Conservation (phyloP, 169 alveolate genomes). For the Plasmodium yoelii region DNA sequence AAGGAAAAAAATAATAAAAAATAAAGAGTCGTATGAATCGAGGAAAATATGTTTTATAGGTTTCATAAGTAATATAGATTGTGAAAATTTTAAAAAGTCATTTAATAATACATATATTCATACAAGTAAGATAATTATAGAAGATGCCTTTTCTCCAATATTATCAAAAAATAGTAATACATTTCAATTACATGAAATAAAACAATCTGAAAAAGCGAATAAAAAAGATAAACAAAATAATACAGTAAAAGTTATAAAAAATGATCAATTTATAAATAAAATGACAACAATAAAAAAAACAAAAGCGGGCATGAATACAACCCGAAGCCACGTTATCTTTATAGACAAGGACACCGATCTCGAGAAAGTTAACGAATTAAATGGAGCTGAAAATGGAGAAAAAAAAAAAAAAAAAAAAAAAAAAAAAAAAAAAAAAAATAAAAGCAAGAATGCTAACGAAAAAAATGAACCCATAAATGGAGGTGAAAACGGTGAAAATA, state of each 20-base stretch:
- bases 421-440: background rate
- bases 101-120: constrained; percentile 90
- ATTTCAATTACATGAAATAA: background rate
- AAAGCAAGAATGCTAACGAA: background rate
- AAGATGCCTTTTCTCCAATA: constrained; percentile 89
- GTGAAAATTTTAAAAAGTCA: constrained; percentile 86
- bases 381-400: background rate
- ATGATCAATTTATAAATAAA: constrained; percentile 35
- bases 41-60: constrained; percentile 92
- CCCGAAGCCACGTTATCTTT: constrained; percentile 55
- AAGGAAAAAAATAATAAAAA: constrained; percentile 70
- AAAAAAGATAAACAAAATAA: constrained; percentile 10
- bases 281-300: constrained; percentile 57
- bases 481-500: constrained; percentile 10
- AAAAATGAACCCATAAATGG: background rate
- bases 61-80: constrained; percentile 86
- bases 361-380: background rate
- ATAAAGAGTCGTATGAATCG: constrained; percentile 78
- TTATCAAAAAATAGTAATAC: constrained; percentile 14
- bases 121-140: constrained; percentile 89
- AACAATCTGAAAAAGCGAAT: background rate
- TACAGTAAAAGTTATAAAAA: constrained; percentile 32
- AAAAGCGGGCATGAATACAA: constrained; percentile 70
- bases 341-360: constrained; percentile 21
- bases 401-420: constrained; percentile 1